Conservation (phyloP, 352 stramenopile genomes). For the Pythium periplocum region DNA sequence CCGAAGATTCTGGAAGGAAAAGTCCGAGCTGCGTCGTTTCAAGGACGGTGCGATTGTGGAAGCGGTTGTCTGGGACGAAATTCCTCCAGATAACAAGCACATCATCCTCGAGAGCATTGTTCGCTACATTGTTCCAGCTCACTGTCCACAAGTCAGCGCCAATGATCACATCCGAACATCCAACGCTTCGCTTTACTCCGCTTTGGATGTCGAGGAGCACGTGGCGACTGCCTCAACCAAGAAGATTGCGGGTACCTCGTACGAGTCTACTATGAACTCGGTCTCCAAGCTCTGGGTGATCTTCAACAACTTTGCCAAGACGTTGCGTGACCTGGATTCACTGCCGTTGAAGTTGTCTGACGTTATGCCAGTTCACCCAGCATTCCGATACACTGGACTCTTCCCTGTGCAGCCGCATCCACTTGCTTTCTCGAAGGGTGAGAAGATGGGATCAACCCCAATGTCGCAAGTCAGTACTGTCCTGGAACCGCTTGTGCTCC, state of each 20-base stretch:
- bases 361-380: conserved; percentile 68
- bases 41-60: conserved; percentile 89
- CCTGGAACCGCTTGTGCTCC: conserved; percentile 61
- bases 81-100: conserved; percentile 62
- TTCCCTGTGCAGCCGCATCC: conserved; percentile 81
- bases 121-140: conserved; percentile 61
- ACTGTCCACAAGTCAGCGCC: conserved; percentile 49
- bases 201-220: conserved; percentile 54
- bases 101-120: conserved; percentile 69
- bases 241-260: conserved; percentile 38
- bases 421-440: conserved; percentile 73
- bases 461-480: conserved; percentile 69
- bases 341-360: conserved; percentile 85
- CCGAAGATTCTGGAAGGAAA: conserved; percentile 85
- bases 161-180: conserved; percentile 63
- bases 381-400: conserved; percentile 85
- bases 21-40: conserved; percentile 87
- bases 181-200: conserved; percentile 61
- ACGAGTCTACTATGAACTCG: conserved; percentile 73
- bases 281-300: conserved; percentile 71
- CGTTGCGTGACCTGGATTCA: conserved; percentile 65
- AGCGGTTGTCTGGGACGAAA: conserved; percentile 85
- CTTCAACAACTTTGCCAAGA: conserved; percentile 80
- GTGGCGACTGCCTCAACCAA: conserved; percentile 27
- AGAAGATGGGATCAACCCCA: conserved; percentile 44